Conservation (phyloP, 106 monocot genomes). For the Acorus calamus region DNA sequence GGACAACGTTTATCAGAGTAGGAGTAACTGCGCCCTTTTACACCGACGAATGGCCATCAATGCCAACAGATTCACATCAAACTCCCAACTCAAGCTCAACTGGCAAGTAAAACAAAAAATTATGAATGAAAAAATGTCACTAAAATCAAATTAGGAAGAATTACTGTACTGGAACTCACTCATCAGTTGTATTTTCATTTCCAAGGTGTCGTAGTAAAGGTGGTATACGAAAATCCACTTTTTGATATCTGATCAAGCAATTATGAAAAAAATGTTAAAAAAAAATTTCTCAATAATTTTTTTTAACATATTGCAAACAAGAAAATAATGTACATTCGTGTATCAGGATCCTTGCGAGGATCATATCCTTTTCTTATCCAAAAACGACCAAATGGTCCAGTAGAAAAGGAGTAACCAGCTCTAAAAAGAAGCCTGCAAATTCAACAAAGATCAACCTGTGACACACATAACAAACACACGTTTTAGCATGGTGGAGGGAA, state of each 20-base stretch:
- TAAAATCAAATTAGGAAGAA: too few species aligned
- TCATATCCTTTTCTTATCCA: conserved; percentile 97
- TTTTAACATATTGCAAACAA: too few species aligned
- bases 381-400: conserved; percentile 86
- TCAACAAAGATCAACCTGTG: too few species aligned
- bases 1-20: too few species aligned
- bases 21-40: too few species aligned
- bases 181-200: conserved; percentile 6
- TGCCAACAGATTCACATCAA: too few species aligned
- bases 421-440: conserved; percentile 35
- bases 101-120: too few species aligned
- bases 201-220: conserved; percentile 24
- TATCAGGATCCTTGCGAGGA: conserved; percentile 82
- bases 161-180: conserved; percentile 9
- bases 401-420: conserved; percentile 85
- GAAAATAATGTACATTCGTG: conserved; percentile 49
- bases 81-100: too few species aligned
- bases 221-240: conserved; percentile 66
- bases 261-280: background rate
- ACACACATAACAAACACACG: too few species aligned
- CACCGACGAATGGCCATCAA: too few species aligned
- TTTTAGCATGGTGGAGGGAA: background rate
- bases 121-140: too few species aligned
- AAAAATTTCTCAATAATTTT: too few species aligned
- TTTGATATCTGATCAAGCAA: conserved; percentile 48